phyloP scores from a whole-genome alignment of 805 yeast species.

The Saccharomycopsis fibuligera region DNA sequence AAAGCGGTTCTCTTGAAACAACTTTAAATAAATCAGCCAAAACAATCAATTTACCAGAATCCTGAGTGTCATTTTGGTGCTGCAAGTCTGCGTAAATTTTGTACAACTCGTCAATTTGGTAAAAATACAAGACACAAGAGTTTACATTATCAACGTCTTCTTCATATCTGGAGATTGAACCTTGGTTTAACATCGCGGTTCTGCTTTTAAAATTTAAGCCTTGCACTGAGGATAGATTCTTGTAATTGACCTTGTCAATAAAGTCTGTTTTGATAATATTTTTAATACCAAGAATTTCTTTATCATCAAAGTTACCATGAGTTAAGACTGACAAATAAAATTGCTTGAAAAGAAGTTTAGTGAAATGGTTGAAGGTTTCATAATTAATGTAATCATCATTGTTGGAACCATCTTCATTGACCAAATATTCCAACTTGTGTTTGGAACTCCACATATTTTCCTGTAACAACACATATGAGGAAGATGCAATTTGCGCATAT shows the following conservation, averaged over 20 bases:
- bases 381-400: constrained; percentile 47
- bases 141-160: constrained; percentile 58
- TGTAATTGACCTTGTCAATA: neutral
- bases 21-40: constrained; percentile 66
- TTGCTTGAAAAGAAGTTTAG: constrained; percentile 35
- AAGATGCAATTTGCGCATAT: constrained; percentile 65
- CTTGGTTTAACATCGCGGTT: constrained; percentile 37
- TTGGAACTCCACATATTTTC: constrained; percentile 62
- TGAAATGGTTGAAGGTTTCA: constrained; percentile 37
- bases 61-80: neutral
- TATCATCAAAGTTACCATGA: constrained; percentile 61
- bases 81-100: constrained; percentile 6
- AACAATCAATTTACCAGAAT: constrained; percentile 34
- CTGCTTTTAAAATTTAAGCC: constrained; percentile 22
- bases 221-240: neutral
- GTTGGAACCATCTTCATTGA: constrained; percentile 26
- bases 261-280: neutral
- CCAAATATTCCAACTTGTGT: constrained; percentile 49
- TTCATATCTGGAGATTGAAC: constrained; percentile 40
- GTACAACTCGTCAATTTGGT: constrained; percentile 50
- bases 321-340: constrained; percentile 65
- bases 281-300: neutral
- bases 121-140: constrained; percentile 73
- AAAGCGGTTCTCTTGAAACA: constrained; percentile 79
- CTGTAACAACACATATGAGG: constrained; percentile 57